Evolutionary conservation across 2,329 filamentous ascomycete species (phyloP), one percentile per base, ranked within the genome.

Genomic region (Podosphaera aphanis): DNA sequence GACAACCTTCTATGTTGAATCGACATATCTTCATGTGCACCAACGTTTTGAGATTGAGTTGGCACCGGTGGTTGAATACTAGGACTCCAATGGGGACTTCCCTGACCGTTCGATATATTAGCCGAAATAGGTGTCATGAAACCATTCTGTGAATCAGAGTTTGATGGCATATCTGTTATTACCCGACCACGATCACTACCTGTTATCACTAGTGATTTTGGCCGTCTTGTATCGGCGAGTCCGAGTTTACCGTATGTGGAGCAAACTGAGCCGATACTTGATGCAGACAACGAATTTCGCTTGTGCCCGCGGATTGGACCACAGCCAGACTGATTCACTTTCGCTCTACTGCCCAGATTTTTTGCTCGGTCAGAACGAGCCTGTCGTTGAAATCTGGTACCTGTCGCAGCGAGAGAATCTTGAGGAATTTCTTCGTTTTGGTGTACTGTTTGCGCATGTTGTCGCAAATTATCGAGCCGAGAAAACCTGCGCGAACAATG

Each of bases 381-480:
- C 61, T 94, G 86, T 50, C 88, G 73, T 56, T 94, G 88, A 55
- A 93, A 94, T 35, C 88, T 72, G 7, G 86, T 93, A 20, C 86
- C 85, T 1, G 83, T 90, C 3, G 88, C 90, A 15, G 90, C 90
- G 18, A 95, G 71, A 1, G 90, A 95, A 60, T 94, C 85, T 36
- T 78, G 77, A 2, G 90, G 90, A 29, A 98, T 98, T 47, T 94
- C 85, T 60, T 95, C 90, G 60, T 95, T 94, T 48, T 93, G 82
- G 60, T 98, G 90, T 1, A 98, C 90, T 0, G 90, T 95, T 61
- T 94, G 86, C 39, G 90, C 90, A 67, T 98, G 90, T 60, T 98
- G 90, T 48, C 90, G 77, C 44, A 98, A 66, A 58, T 98, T 98
- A 61, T 98, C 88, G 40, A 95, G 71, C 43, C 88, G 75, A 8